Evolutionary conservation across 2,329 filamentous ascomycete genomes (phyloP).

Genomic region (Cladorrhinum sp.): DNA sequence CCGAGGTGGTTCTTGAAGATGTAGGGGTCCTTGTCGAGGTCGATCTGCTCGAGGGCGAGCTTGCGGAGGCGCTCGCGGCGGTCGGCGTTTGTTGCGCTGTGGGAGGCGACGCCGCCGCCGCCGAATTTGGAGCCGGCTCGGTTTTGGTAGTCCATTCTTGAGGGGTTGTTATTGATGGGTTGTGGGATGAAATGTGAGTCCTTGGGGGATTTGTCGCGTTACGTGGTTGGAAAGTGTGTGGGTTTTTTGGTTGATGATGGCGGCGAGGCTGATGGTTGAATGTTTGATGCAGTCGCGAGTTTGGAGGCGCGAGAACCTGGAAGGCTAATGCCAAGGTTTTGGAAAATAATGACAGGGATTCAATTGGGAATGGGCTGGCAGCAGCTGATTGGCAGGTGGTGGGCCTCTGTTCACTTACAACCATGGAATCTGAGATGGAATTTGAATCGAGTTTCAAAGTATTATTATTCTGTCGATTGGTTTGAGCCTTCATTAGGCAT

Average conservation of each 20-base stretch:
- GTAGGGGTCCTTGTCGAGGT: conserved; percentile 98
- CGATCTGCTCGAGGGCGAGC: conserved; percentile 96
- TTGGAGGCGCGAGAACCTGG: background rate
- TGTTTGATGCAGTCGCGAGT: too few species aligned
- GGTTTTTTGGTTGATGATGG: too few species aligned
- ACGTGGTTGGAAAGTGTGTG: background rate
- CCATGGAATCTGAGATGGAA: too few species aligned
- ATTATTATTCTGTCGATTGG: too few species aligned
- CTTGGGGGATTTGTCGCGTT: background rate
- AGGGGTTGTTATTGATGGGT: background rate
- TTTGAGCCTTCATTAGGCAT: too few species aligned
- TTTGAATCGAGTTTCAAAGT: too few species aligned
- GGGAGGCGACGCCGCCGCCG: conserved; percentile 91
- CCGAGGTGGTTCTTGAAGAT: conserved; percentile 99
- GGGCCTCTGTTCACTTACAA: background rate
- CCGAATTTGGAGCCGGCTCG: conserved; percentile 97
- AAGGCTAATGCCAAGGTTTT: background rate
- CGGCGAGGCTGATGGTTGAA: too few species aligned
- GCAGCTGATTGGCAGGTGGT: background rate
- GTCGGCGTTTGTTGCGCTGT: conserved; percentile 92
- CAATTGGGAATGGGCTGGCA: background rate
- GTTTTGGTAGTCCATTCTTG: conserved; percentile 73
- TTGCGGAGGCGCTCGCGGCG: conserved; percentile 95
- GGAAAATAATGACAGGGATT: background rate
- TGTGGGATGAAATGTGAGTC: too few species aligned